Evolutionary conservation across 805 yeast genomes (phyloP).

Genomic region (Pichia ethanolica): DNA sequence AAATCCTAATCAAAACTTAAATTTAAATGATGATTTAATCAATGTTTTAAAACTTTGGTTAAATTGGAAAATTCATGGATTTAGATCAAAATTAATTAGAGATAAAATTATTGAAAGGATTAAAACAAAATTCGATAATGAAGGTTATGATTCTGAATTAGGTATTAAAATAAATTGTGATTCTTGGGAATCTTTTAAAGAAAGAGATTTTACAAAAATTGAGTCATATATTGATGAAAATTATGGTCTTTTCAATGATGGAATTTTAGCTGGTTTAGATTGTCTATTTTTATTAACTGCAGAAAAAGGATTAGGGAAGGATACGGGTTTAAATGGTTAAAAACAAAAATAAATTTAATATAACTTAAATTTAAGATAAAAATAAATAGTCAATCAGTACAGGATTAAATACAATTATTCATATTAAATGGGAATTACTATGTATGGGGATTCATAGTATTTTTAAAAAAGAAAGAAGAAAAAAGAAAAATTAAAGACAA

Average conservation of each 20-base stretch:
- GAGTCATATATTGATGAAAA: background rate
- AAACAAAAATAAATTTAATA: no score
- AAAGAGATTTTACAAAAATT: background rate
- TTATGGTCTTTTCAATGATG: background rate
- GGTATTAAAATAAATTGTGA: conserved; percentile 1
- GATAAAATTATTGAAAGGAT: conserved; percentile 6
- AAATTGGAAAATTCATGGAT: conserved; percentile 26
- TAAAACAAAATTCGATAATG: background rate
- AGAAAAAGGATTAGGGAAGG: background rate
- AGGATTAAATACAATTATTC: no score
- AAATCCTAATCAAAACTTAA: conserved; percentile 9
- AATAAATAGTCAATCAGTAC: no score
- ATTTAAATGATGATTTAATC: conserved; percentile 10
- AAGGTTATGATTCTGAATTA: conserved; percentile 6
- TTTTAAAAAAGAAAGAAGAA: background rate
- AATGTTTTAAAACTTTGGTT: conserved; percentile 23
- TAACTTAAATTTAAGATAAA: no score
- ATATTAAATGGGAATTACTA: no score
- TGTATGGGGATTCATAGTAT: background rate
- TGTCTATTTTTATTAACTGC: conserved; percentile 2
- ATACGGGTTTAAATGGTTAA: no score
- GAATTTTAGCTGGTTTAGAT: conserved; percentile 1
- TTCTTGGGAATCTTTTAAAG: background rate
- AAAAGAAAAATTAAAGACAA: no score
- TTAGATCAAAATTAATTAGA: conserved; percentile 17